Evolutionary conservation across 306 rosid genomes (phyloP).

Genomic region (Crotalaria pallida): DNA sequence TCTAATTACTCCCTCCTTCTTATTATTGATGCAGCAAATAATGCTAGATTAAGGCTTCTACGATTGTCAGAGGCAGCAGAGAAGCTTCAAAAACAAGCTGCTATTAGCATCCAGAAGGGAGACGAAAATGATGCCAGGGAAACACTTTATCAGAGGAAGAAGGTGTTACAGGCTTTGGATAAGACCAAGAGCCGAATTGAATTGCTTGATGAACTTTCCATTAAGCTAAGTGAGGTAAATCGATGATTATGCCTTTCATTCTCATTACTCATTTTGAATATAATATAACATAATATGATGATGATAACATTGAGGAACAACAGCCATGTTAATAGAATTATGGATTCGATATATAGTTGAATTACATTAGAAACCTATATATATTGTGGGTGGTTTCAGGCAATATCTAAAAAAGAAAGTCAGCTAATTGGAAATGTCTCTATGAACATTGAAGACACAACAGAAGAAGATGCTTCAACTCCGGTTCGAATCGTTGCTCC

Average conservation of each 20-base stretch:
- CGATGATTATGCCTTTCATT: background rate
- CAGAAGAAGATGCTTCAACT: slow-evolving; percentile 44
- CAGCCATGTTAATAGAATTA: background rate
- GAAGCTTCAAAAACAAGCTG: slow-evolving; percentile 79
- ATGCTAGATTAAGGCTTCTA: slow-evolving; percentile 74
- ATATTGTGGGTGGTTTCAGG: slow-evolving; percentile 54
- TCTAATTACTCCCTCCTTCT: too few relatives aligned
- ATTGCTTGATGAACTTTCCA: slow-evolving; percentile 69
- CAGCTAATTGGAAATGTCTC: slow-evolving; percentile 67
- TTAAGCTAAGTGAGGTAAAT: slow-evolving; percentile 72
- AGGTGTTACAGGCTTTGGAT: slow-evolving; percentile 79
- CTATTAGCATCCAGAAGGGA: slow-evolving; percentile 58
- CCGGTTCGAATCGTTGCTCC: slow-evolving; percentile 68
- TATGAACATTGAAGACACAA: slow-evolving; percentile 47
- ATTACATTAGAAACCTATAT: slow-evolving; percentile 25
- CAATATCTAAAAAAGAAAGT: slow-evolving; percentile 72
- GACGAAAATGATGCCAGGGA: slow-evolving; percentile 79
- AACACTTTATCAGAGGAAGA: slow-evolving; percentile 79
- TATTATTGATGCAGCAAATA: slow-evolving; percentile 55
- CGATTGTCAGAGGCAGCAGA: slow-evolving; percentile 95
- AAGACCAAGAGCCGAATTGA: slow-evolving; percentile 75
- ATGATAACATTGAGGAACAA: slow-evolving; percentile 8
- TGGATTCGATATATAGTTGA: background rate
- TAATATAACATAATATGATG: background rate
- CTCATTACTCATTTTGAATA: background rate